Base-by-base conservation (phyloP, 106 monocot genomes). In the Dendrobium huoshanense region DNA sequence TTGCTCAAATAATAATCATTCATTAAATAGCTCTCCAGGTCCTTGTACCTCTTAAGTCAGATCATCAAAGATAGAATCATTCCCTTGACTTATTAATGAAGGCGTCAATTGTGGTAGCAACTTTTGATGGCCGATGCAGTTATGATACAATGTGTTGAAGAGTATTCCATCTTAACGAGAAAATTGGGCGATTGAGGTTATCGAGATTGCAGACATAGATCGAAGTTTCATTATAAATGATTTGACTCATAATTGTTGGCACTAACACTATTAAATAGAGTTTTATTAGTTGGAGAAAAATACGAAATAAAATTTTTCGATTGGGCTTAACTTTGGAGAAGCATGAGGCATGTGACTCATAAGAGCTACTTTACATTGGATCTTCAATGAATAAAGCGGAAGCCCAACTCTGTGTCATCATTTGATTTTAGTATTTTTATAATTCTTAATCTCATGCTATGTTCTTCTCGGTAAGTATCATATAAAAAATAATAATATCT, bases 371-470 rank as follows among this genome's bases (percentile, higher is more conserved):
- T 81, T 59, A 18, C 65, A 44, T 41, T 80, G 81, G 45, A 85
- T 73, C 51, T 86, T 81, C 10, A 84, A 73, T 31, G 88, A 89
- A 82, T 91, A 91, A 15, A 89, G 75, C 9, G 90, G 90, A 4
- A 91, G 55, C 18, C 91, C 89, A 0, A 83, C 86, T 1, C 90
- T 84, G 72, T 91, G 89, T 54, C 82, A 75, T 7, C 91, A 55
- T 79, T 93, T 93, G 73, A 89, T 84, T 48, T 89, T 75, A 15
- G 89, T 89, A 84, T 92, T 92, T 89, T 89, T 89, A 78, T 86
- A 93, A 79, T 93, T 93, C 75, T 93, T 93, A 65, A 93, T 93
- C 80, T 93, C 92, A 79, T 93, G 90, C 79, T 93, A 88, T 2
- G 90, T 93, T 56, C 92, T 80, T 47, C 92, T 90, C 0, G 92